phyloP scores from a whole-genome alignment of 2,329 filamentous ascomycete species.

The Neofusicoccum kwambonambiense region DNA sequence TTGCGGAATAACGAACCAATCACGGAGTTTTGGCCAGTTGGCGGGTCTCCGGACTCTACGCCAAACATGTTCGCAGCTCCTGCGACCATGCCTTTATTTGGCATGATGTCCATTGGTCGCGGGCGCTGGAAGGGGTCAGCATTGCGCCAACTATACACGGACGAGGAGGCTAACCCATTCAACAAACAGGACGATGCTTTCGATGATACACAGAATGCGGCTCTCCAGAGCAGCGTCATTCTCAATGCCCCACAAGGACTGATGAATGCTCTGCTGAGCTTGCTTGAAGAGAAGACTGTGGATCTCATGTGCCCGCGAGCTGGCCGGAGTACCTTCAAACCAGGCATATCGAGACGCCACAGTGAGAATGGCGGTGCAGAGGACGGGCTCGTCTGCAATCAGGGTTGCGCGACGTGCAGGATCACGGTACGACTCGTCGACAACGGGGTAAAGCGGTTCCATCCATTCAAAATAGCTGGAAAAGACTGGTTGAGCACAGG shows the following conservation, averaged over 20 bases:
- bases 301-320: background rate
- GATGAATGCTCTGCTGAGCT: background rate
- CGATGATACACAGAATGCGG: background rate
- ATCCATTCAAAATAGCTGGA: background rate
- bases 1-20: background rate
- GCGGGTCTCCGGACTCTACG: background rate
- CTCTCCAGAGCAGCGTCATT: background rate
- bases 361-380: constrained; percentile 1
- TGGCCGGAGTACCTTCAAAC: background rate
- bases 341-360: background rate
- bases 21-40: background rate
- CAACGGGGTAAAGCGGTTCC: background rate
- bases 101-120: constrained; percentile 1
- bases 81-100: background rate
- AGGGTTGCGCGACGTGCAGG: background rate
- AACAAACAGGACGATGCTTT: background rate
- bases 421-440: background rate
- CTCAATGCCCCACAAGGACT: background rate
- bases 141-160: background rate
- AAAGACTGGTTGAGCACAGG: no score
- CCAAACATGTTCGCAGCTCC: background rate
- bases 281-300: constrained; percentile 4
- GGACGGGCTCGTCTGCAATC: background rate
- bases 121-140: background rate
- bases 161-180: background rate